These are phyloP conservation scores for Colletotrichum simmondsii DNA, from an alignment of 2,329 filamentous ascomycete species.

Conservation along the genomic window DNA sequence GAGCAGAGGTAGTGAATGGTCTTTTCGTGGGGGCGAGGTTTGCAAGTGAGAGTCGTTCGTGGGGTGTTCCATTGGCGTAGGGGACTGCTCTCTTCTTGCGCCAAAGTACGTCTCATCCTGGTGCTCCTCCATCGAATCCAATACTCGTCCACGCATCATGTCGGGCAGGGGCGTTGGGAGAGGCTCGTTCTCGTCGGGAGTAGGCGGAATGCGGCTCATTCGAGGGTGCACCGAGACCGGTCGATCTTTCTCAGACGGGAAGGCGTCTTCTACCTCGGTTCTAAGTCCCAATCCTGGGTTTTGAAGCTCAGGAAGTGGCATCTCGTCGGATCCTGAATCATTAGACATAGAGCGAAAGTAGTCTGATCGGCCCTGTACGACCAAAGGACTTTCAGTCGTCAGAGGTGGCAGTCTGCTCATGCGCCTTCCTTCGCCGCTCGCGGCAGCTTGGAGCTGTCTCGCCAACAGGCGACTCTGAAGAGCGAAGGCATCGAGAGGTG, in stretches of 20 bases:
- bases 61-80: slow-evolving; percentile 59
- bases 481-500: slow-evolving; percentile 94
- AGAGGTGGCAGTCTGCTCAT: slow-evolving; percentile 88
- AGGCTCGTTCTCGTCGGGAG: slow-evolving; percentile 59
- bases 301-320: slow-evolving; percentile 40
- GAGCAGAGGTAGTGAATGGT: slow-evolving; percentile 46
- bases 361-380: slow-evolving; percentile 78
- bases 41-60: slow-evolving; percentile 35
- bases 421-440: slow-evolving; percentile 76
- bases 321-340: slow-evolving; percentile 63
- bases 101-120: slow-evolving; percentile 59
- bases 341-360: slow-evolving; percentile 83
- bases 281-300: slow-evolving; percentile 58
- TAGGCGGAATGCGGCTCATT: slow-evolving; percentile 72
- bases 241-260: slow-evolving; percentile 56
- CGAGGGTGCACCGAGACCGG: slow-evolving; percentile 81
- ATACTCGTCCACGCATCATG: slow-evolving; percentile 51
- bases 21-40: slow-evolving; percentile 41
- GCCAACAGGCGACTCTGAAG: slow-evolving; percentile 90
- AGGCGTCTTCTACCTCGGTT: slow-evolving; percentile 68
- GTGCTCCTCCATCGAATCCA: slow-evolving; percentile 38
- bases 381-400: slow-evolving; percentile 83
- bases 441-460: slow-evolving; percentile 84
- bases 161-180: slow-evolving; percentile 54
- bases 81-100: slow-evolving; percentile 68